These are phyloP conservation scores for Tanacetum coccineum DNA, from an alignment of 129 eudicot species.

Conservation along the genomic window DNA sequence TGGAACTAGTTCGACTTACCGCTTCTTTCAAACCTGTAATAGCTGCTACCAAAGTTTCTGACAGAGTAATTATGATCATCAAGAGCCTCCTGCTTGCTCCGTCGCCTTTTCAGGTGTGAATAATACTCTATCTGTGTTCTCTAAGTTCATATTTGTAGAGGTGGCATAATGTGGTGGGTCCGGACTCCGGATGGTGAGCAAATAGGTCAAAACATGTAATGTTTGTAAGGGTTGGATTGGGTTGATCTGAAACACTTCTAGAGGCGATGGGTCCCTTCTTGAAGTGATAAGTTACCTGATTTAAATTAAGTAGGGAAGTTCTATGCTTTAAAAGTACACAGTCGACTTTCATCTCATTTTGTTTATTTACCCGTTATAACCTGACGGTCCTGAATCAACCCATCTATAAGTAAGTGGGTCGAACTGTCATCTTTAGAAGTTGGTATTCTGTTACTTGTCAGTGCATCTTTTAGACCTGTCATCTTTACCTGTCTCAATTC, in stretches of 20 bases:
- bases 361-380: too few relatives aligned
- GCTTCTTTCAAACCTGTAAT: constrained; percentile 70
- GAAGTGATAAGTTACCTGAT: neutral
- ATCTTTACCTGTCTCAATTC: constrained; percentile 15
- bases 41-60: constrained; percentile 70
- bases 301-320: neutral
- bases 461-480: constrained; percentile 1
- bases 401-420: too few relatives aligned
- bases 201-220: neutral
- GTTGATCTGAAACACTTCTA: constrained; percentile 3
- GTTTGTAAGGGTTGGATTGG: too few relatives aligned
- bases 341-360: neutral
- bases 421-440: constrained; percentile 1
- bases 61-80: constrained; percentile 52
- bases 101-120: constrained; percentile 59
- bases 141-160: neutral
- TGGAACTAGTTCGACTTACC: constrained; percentile 77
- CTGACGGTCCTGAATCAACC: too few relatives aligned
- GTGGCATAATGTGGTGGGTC: constrained; percentile 17
- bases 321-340: neutral
- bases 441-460: constrained; percentile 6
- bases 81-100: constrained; percentile 44
- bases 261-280: too few relatives aligned
- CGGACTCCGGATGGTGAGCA: neutral
- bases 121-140: constrained; percentile 10